Conservation (phyloP, 2,329 filamentous ascomycete species). For the Tolypocladium endophyticum region DNA sequence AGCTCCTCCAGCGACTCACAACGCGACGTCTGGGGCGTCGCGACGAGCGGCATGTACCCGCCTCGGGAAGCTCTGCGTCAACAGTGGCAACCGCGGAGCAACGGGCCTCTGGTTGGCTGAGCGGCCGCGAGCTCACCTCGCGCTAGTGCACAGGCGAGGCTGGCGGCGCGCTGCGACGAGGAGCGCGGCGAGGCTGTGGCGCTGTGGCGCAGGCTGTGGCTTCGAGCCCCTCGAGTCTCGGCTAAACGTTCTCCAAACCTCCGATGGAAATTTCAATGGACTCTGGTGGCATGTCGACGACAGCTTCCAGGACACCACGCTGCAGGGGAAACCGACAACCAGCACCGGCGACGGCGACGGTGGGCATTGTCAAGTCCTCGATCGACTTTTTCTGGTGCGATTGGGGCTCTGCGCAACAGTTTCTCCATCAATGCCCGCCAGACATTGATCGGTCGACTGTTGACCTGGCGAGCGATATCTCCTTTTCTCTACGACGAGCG, state of each 20-base stretch:
- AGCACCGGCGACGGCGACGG: neutral
- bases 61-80: slow-evolving; percentile 20
- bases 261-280: slow-evolving; percentile 13
- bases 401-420: neutral
- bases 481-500: neutral
- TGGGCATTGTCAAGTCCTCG: neutral
- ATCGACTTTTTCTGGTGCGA: neutral
- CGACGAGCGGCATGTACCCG: slow-evolving; percentile 1
- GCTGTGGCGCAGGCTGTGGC: slow-evolving; percentile 8
- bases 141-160: slow-evolving; percentile 2
- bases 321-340: neutral
- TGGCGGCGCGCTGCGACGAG: neutral
- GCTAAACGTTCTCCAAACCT: slow-evolving; percentile 13
- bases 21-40: slow-evolving; percentile 10
- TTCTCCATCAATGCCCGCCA: neutral
- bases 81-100: slow-evolving; percentile 47
- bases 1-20: slow-evolving; percentile 8
- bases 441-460: neutral
- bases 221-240: too few species aligned
- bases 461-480: neutral
- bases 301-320: neutral
- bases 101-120: slow-evolving; percentile 36
- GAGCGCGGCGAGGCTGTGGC: neutral
- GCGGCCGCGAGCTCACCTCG: slow-evolving; percentile 6
- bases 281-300: neutral